phyloP scores from a whole-genome alignment of 2,329 filamentous ascomycete species.

The Diaporthe helianthi region DNA sequence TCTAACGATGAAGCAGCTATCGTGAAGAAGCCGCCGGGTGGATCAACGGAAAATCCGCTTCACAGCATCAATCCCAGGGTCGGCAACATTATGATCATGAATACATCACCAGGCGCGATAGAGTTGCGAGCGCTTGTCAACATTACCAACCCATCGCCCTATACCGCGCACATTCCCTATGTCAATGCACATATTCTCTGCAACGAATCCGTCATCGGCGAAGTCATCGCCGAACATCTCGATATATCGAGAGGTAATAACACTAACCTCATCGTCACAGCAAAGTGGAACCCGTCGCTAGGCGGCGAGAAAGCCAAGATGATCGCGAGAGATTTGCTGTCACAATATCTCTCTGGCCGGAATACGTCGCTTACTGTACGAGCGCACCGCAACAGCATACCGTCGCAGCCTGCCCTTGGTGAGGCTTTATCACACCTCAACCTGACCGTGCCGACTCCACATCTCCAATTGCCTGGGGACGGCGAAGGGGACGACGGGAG shows the following conservation, averaged over 20 bases:
- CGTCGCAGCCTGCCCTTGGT: slow-evolving; percentile 74
- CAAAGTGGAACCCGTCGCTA: slow-evolving; percentile 76
- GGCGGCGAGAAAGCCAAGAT: slow-evolving; percentile 67
- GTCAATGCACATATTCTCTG: slow-evolving; percentile 77
- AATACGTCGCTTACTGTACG: slow-evolving; percentile 82
- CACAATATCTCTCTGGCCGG: slow-evolving; percentile 84
- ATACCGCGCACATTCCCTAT: slow-evolving; percentile 82
- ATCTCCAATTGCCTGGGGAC: slow-evolving; percentile 63
- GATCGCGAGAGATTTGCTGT: slow-evolving; percentile 76
- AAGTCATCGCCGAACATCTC: slow-evolving; percentile 72
- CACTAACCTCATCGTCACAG: slow-evolving; percentile 69
- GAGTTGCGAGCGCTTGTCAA: slow-evolving; percentile 77
- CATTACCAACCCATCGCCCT: slow-evolving; percentile 88
- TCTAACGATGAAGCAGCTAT: slow-evolving; percentile 30
- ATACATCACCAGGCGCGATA: slow-evolving; percentile 75
- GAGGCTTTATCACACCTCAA: slow-evolving; percentile 75
- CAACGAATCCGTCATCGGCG: slow-evolving; percentile 77
- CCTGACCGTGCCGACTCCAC: slow-evolving; percentile 75
- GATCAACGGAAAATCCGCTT: slow-evolving; percentile 48
- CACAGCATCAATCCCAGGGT: slow-evolving; percentile 66
- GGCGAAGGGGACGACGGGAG: slow-evolving; percentile 47
- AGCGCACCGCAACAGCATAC: slow-evolving; percentile 75
- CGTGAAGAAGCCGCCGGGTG: slow-evolving; percentile 29
- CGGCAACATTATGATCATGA: slow-evolving; percentile 73
- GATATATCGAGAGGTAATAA: slow-evolving; percentile 74